Evolutionary conservation across 306 rosid genomes (phyloP), one percentile per base, ranked within the genome.

Genomic region (Lathyrus sativus): DNA sequence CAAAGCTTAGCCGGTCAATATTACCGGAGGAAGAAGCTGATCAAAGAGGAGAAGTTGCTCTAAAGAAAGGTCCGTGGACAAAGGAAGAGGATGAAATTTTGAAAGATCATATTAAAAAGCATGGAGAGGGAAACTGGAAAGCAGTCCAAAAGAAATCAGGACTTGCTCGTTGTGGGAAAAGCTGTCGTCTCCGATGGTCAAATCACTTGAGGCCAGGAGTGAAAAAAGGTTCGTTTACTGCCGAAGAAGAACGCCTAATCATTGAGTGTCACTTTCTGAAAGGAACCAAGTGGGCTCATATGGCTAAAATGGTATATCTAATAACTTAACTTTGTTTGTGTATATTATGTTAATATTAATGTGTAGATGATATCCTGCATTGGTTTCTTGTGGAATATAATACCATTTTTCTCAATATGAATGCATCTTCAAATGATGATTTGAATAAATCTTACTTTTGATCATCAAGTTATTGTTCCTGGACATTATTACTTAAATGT

Each of bases 1-100:
- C n/a, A n/a, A n/a, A n/a, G n/a, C n/a, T n/a, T n/a, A n/a, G n/a
- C n/a, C n/a, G n/a, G n/a, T n/a, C n/a, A n/a, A n/a, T n/a, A n/a
- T n/a, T n/a, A n/a, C n/a, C n/a, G n/a, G n/a, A n/a, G n/a, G n/a
- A n/a, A n/a, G 78, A 88, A 81, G 86, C 65, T 31, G 51, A 68
- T 62, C 75, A 35, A 33, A 85, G 60, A 66, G 87, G 71, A 19
- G 82, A 82, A 50, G 37, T 44, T 62, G n/a, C 44, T 73, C 75
- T 85, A 38, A 89, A 89, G 83, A 91, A 89, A 89, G 98, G 98
- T 17, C 86, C 95, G 0, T 91, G 98, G 98, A 87, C 96, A 24
- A 41, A 90, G 5, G 78, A 56, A 56, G 98, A 91, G 82, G 98
- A 91, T 85, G 82, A 82, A 49, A 84, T 91, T 69, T 83, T 91